phyloP scores from a whole-genome alignment of 176 grass and related monocot genomes.

The Microstegium vimineum region DNA sequence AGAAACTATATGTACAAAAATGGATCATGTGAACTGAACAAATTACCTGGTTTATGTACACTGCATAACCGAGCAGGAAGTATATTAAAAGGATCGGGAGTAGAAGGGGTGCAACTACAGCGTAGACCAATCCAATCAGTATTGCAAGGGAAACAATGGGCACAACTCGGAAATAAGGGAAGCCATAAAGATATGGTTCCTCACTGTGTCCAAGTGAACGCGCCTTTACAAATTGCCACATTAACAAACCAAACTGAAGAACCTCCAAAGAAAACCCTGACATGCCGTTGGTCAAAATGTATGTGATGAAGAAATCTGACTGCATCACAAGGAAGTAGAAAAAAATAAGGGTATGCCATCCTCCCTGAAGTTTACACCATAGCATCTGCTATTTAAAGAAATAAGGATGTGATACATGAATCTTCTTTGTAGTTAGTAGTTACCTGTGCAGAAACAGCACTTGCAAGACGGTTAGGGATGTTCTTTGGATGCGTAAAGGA shows the following conservation, averaged over 20 bases:
- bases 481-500: constrained; percentile 82
- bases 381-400: neutral
- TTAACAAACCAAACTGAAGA: constrained; percentile 79
- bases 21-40: neutral
- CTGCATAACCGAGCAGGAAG: constrained; percentile 77
- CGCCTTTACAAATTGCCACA: constrained; percentile 55
- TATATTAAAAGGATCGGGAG: constrained; percentile 87
- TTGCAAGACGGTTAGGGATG: constrained; percentile 73
- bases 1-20: neutral
- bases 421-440: neutral
- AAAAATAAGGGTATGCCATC: constrained; percentile 8
- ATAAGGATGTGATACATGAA: neutral
- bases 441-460: constrained; percentile 90
- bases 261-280: constrained; percentile 88
- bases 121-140: constrained; percentile 80
- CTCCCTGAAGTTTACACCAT: neutral
- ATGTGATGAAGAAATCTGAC: constrained; percentile 98
- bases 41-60: constrained; percentile 79
- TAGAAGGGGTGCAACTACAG: constrained; percentile 68
- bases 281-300: constrained; percentile 88
- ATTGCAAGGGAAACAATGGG: constrained; percentile 81
- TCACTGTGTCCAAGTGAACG: constrained; percentile 32
- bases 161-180: constrained; percentile 75
- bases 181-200: constrained; percentile 67
- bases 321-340: constrained; percentile 34